phyloP scores from a whole-genome alignment of 208 protist species.

The Trichomonas tenax region DNA sequence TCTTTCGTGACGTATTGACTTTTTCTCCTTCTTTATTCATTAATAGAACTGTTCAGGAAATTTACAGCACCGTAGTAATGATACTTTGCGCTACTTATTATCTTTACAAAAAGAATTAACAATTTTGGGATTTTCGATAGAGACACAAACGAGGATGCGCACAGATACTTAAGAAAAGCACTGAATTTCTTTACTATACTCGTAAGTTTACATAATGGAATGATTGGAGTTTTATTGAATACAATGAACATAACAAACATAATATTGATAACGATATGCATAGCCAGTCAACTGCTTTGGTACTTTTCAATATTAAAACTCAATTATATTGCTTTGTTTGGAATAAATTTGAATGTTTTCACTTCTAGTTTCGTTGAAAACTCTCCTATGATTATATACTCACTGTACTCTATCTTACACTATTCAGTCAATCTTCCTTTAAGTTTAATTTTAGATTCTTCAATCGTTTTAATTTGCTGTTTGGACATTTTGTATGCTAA shows the following conservation, averaged over 20 bases:
- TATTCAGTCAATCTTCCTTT: background rate
- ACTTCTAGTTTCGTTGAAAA: background rate
- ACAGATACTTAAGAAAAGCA: background rate
- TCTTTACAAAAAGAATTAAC: background rate
- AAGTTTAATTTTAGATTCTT: background rate
- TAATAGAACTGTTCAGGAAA: background rate
- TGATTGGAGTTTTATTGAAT: background rate
- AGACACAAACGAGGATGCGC: background rate
- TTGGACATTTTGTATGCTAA: background rate
- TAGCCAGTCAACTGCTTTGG: background rate
- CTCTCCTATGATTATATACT: background rate
- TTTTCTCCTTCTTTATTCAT: background rate
- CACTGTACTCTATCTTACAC: background rate
- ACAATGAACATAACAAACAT: background rate
- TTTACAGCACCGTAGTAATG: background rate
- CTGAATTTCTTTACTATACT: background rate
- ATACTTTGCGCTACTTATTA: background rate
- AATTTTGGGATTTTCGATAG: background rate
- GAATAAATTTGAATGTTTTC: background rate
- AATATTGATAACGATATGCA: background rate
- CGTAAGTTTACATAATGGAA: background rate
- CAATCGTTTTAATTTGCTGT: background rate
- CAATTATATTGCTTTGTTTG: background rate
- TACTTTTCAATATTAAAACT: background rate
- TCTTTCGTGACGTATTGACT: background rate